Evolutionary conservation across 2,329 filamentous ascomycete genomes (phyloP), one percentile per base, ranked within the genome.

Genomic region (Diplocarpon mali): DNA sequence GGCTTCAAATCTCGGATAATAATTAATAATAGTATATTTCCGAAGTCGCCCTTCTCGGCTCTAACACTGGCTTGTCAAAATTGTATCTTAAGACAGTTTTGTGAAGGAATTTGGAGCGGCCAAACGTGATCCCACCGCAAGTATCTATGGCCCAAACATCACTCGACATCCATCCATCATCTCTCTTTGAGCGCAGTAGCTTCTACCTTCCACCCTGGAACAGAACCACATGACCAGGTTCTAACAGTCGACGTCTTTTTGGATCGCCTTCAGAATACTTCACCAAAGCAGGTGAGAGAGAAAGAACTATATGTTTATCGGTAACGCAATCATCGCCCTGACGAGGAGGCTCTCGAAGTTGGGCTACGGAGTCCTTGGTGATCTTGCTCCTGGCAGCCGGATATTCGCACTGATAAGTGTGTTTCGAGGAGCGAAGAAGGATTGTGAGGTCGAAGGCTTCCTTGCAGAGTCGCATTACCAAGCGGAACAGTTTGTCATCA

Each of bases 181-280:
- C 11, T 32, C 5, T 32, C 3, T 14, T 3, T 32, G 30, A 32
- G 11, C 30, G 4, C 30, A 3, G 20, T 24, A 24, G 20, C 7
- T 24, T 10, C 30, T 12, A 32, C 30, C 10, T 5, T 32, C 3
- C 30, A 3, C 13, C 9, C 17, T 15, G 15, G 15, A 16, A 31
- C 14, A 40, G n/a, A 10, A 40, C 14, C n/a, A 44, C 35, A 32
- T 38, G 35, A 12, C 34, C 45, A 30, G 44, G 44, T 34, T 42
- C 45, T 1, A 48, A 34, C 10, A 48, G 17, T 11, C 47, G 24
- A 11, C 42, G 31, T 14, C 35, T 39, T 5, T 36, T 16, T 1
- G 11, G 11, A 32, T 38, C 32, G 10, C 28, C 3, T 13, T 35
- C 32, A 5, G 48, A 35, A 14, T 44, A 44, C 17, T 44, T 44